Base-by-base conservation (phyloP, 2,329 filamentous ascomycete genomes). In the Ophiocordyceps australis region DNA sequence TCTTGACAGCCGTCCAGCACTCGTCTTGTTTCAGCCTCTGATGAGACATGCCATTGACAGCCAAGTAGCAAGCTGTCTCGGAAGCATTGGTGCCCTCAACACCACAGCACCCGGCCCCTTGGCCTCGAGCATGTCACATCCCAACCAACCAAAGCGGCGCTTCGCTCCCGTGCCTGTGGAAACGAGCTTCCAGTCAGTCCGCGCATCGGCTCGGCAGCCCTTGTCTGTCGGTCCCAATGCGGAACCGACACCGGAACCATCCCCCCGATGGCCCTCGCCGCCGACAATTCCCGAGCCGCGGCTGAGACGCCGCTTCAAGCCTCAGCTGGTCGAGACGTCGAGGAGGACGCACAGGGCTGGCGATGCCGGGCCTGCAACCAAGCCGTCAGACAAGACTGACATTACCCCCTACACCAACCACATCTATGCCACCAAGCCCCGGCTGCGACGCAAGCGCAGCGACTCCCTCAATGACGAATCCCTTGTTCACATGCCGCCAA, bases 281-380 rank as follows among this genome's bases (percentile, higher is more conserved):
- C 53, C 57, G 24, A 32, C 29, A 14, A 55, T 3, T 47, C 52
- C 22, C 49, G 54, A 38, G 39, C 47, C 36, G 49, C 53, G 29
- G 45, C 56, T 22, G 46, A 54, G 38, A 16, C 57, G 62, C 34
- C 54, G 55, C 31, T 92, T 91, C 46, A 65, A 74, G 17, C 82
- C 82, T 9, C 75, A 86, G 40, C 57, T 92, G 28, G 74, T 92
- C 33, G 81, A 86, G 48, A 85, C 79, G 3, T 76, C 76, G 4
- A 69, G 72, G 38, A 64, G 82, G 27, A 71, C 72, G 18, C 69
- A 76, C 34, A 71, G 71, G 39, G 65, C 65, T 11, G 71, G 71
- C 13, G 74, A 82, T 38, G 48, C 60, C 1, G 62, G 60, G 5
- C 70, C 72, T 13, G 66, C 72, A 17, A 67, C 72, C 14, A 60